Conservation (phyloP, 768 basidiomycete genomes). For the Hygrocybe punicea region DNA sequence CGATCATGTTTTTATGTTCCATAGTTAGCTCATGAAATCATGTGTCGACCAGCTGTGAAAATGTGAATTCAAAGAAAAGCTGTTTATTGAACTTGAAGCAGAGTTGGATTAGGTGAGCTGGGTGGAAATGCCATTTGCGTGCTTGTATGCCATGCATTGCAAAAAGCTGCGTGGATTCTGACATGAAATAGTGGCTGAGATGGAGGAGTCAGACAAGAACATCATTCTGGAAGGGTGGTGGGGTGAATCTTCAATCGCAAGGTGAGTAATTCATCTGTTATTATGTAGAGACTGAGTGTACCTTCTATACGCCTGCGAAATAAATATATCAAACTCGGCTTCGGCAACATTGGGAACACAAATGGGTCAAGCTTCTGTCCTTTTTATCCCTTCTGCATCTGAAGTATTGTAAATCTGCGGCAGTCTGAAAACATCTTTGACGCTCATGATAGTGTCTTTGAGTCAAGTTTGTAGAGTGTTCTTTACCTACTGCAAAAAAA, state of each 20-base stretch:
- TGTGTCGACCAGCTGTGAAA: not conserved
- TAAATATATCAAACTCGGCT: constrained; percentile 2
- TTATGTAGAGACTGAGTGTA: not conserved
- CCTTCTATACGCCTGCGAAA: constrained; percentile 1
- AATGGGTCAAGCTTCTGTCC: too few species aligned
- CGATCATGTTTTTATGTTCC: not conserved
- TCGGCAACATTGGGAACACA: too few species aligned
- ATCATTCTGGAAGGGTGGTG: not conserved
- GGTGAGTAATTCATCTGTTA: not conserved
- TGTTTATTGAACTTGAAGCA: not conserved
- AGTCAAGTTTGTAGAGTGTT: constrained; percentile 1
- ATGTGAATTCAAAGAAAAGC: not conserved
- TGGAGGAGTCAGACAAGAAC: not conserved
- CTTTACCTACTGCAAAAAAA: not conserved
- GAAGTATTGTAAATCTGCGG: not conserved
- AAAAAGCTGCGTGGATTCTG: not conserved
- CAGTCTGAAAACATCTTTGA: not conserved
- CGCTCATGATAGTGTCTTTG: not conserved
- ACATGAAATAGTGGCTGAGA: not conserved
- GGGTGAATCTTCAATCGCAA: not conserved
- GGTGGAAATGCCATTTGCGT: not conserved
- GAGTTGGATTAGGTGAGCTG: not conserved
- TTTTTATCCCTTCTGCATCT: too few species aligned
- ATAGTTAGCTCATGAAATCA: not conserved
- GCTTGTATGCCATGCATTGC: not conserved